phyloP scores from a whole-genome alignment of 1,284 basidiomycete genomes.

The Trichosporon coremiiforme region DNA sequence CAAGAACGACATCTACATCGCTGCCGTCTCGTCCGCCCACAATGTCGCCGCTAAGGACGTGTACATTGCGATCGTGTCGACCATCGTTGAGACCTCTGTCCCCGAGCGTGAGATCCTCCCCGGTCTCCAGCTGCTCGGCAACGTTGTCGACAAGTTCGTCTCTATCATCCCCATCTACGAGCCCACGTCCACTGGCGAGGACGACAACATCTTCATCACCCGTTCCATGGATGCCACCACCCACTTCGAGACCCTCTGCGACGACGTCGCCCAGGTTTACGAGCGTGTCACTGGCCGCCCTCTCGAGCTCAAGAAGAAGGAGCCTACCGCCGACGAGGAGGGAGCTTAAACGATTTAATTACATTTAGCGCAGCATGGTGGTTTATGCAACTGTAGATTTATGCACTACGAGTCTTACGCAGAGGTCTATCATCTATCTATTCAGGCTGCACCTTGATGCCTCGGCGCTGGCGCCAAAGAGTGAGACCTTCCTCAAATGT shows the following conservation, averaged over 20 bases:
- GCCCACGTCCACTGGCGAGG: slow-evolving; percentile 74
- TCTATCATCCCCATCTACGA: slow-evolving; percentile 85
- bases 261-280: slow-evolving; percentile 93
- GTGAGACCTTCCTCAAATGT: slow-evolving; percentile 41
- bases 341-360: slow-evolving; percentile 15
- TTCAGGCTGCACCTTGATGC: slow-evolving; percentile 22
- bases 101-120: slow-evolving; percentile 92
- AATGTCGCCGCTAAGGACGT: slow-evolving; percentile 95
- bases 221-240: slow-evolving; percentile 98
- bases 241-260: slow-evolving; percentile 97
- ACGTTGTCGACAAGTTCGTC: slow-evolving; percentile 97
- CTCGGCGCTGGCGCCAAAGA: slow-evolving; percentile 42
- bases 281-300: slow-evolving; percentile 66
- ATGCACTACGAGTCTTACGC: slow-evolving; percentile 14
- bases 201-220: slow-evolving; percentile 89
- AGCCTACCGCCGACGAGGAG: slow-evolving; percentile 38
- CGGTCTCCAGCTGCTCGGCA: slow-evolving; percentile 87
- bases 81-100: slow-evolving; percentile 91
- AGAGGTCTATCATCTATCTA: background rate
- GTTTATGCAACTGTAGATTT: slow-evolving; percentile 18
- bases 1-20: slow-evolving; percentile 98
- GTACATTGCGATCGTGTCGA: slow-evolving; percentile 96
- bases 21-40: slow-evolving; percentile 93
- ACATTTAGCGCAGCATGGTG: slow-evolving; percentile 15
- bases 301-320: slow-evolving; percentile 56